These are phyloP conservation scores for Babesia gibsoni DNA, from an alignment of 169 alveolate species.

Conservation along the genomic window DNA sequence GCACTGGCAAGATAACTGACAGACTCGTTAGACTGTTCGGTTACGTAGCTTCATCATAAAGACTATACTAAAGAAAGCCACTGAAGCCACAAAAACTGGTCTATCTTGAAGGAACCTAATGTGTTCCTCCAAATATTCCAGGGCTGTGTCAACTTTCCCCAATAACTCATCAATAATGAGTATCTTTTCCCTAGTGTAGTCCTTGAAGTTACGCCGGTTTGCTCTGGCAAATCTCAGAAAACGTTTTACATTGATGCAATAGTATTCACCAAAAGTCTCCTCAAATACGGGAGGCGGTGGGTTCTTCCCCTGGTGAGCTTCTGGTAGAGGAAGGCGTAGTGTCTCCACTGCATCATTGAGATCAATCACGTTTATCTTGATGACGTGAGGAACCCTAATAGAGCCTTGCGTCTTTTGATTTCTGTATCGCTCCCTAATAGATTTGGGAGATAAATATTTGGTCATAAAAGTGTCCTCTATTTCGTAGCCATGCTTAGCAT, in stretches of 20 bases:
- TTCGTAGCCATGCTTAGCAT: conserved; percentile 93
- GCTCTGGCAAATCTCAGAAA: neutral
- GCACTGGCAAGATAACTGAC: too few species aligned
- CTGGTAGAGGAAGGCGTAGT: conserved; percentile 32
- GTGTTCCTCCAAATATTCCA: neutral
- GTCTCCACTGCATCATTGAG: conserved; percentile 19
- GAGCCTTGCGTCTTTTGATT: neutral
- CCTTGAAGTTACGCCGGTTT: neutral
- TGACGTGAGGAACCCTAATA: conserved; percentile 27
- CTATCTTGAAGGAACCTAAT: neutral
- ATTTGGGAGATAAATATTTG: conserved; percentile 70
- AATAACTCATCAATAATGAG: neutral
- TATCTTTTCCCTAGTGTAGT: conserved; percentile 7
- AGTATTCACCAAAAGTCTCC: neutral
- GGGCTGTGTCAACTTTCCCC: neutral
- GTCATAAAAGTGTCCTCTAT: conserved; percentile 93
- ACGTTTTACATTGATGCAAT: conserved; percentile 13
- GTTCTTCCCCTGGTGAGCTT: conserved; percentile 2
- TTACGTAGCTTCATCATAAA: neutral
- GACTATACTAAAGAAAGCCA: neutral
- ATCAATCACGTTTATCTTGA: conserved; percentile 22
- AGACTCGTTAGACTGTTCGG: neutral
- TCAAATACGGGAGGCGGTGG: neutral
- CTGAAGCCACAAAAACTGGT: conserved; percentile 2
- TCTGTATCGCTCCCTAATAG: conserved; percentile 34